Percentiles rank a stretch among this genome's conserved stretches.
These are phyloP conservation scores for Talaromyces adpressus DNA, from an alignment of 495 filamentous ascomycete species.

Conservation along the genomic window DNA sequence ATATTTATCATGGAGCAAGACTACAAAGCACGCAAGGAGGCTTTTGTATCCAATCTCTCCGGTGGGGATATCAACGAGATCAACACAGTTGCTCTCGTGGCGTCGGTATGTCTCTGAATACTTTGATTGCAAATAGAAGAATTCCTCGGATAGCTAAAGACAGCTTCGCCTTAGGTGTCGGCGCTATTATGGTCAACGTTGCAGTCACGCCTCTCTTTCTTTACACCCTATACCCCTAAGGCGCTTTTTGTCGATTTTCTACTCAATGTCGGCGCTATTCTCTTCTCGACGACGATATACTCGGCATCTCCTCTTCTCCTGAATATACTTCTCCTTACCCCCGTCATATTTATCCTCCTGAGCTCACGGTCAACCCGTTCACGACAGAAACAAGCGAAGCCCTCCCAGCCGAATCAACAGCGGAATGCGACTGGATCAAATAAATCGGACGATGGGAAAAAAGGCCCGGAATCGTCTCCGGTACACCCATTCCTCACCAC, in stretches of 20 bases:
- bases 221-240: constrained; percentile 61
- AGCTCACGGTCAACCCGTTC: constrained; percentile 32
- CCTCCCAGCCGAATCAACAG: constrained; percentile 37
- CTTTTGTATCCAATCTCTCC: constrained; percentile 88
- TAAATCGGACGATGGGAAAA: background rate
- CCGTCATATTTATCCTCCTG: constrained; percentile 56
- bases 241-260: constrained; percentile 74
- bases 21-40: constrained; percentile 89
- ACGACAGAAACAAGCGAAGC: constrained; percentile 46
- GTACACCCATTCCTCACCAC: constrained; percentile 86
- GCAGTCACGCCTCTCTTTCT: constrained; percentile 81
- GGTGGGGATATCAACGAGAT: constrained; percentile 82
- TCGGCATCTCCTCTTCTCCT: constrained; percentile 67
- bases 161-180: constrained; percentile 49
- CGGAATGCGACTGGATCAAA: constrained; percentile 5
- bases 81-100: constrained; percentile 73
- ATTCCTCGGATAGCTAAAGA: background rate
- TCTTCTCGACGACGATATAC: constrained; percentile 85
- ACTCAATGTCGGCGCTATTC: constrained; percentile 71
- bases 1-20: constrained; percentile 43
- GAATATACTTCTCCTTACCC: constrained; percentile 64
- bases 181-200: constrained; percentile 84
- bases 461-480: constrained; percentile 49
- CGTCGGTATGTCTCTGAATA: constrained; percentile 83
- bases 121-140: no score